Conservation (phyloP, 202 grass and related monocot species). For the Setaria italica region DNA sequence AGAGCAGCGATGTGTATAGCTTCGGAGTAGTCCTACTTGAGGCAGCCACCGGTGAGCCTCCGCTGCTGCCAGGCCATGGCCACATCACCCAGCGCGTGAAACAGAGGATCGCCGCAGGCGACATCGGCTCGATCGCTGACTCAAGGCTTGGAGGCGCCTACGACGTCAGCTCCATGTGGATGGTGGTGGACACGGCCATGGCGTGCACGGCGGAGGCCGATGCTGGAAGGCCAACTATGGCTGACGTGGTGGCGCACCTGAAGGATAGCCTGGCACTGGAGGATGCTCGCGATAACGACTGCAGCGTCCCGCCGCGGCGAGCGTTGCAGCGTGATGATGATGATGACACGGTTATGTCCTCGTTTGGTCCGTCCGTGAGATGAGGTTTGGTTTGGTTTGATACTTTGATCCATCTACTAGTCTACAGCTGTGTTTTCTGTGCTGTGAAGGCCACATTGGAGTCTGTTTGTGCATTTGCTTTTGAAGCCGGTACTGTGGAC, state of each 20-base stretch:
- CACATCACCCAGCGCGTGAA: slow-evolving; percentile 52
- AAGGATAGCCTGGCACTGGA: slow-evolving; percentile 62
- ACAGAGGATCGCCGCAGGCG: slow-evolving; percentile 36
- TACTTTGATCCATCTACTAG: too few relatives aligned
- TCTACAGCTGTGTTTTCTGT: too few relatives aligned
- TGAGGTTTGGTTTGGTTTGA: slow-evolving; percentile 5
- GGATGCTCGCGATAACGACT: background rate
- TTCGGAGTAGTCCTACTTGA: slow-evolving; percentile 61
- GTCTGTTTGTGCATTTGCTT: background rate
- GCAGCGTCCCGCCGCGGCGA: background rate
- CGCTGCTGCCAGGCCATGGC: slow-evolving; percentile 8
- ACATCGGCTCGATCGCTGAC: slow-evolving; percentile 46
- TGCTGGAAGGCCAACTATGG: slow-evolving; percentile 44
- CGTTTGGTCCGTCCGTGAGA: slow-evolving; percentile 15
- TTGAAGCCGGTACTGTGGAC: background rate
- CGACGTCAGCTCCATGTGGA: slow-evolving; percentile 58
- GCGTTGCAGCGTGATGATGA: background rate
- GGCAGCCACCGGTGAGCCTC: slow-evolving; percentile 35
- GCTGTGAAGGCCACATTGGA: background rate
- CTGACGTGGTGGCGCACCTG: slow-evolving; percentile 40
- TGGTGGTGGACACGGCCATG: slow-evolving; percentile 42
- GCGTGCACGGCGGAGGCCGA: slow-evolving; percentile 31
- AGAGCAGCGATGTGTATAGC: slow-evolving; percentile 67
- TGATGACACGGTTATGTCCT: background rate
- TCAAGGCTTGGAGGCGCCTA: slow-evolving; percentile 22